Conservation (phyloP, 768 basidiomycete species). For the Mycena sanguinolenta region DNA sequence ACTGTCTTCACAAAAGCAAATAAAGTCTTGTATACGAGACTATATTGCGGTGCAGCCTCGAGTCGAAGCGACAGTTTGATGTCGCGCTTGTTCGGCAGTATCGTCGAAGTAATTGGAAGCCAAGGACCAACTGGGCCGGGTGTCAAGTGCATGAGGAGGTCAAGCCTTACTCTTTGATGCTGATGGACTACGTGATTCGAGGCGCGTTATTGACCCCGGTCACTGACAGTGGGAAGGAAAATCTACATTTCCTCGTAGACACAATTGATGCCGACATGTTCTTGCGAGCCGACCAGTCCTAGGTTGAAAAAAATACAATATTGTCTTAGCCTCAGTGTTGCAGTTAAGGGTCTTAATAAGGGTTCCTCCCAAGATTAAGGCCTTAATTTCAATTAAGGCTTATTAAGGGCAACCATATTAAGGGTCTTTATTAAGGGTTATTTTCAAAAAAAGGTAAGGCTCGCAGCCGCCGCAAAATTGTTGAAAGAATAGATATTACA, state of each 20-base stretch:
- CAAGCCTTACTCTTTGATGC: not conserved
- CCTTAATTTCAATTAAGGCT: too few species aligned
- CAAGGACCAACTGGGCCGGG: not conserved
- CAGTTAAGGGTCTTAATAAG: too few species aligned
- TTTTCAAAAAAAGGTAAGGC: too few species aligned
- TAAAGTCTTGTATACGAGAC: too few species aligned
- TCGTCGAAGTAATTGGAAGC: not conserved
- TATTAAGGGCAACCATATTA: too few species aligned
- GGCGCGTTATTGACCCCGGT: not conserved
- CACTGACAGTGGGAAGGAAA: not conserved
- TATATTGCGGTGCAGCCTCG: conserved; percentile 11
- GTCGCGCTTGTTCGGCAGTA: not conserved
- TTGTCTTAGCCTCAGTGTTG: too few species aligned
- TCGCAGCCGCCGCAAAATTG: too few species aligned
- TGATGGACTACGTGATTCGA: conserved; percentile 1
- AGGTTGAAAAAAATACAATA: not conserved
- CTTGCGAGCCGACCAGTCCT: not conserved
- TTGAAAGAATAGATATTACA: too few species aligned
- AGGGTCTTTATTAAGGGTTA: too few species aligned
- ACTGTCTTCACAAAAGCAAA: too few species aligned
- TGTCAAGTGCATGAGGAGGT: not conserved
- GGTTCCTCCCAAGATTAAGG: too few species aligned
- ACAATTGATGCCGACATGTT: not conserved
- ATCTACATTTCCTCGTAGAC: not conserved
- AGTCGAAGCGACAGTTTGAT: not conserved